Base-by-base conservation (phyloP, 176 grass and related monocot genomes). In the Cymbopogon citratus region DNA sequence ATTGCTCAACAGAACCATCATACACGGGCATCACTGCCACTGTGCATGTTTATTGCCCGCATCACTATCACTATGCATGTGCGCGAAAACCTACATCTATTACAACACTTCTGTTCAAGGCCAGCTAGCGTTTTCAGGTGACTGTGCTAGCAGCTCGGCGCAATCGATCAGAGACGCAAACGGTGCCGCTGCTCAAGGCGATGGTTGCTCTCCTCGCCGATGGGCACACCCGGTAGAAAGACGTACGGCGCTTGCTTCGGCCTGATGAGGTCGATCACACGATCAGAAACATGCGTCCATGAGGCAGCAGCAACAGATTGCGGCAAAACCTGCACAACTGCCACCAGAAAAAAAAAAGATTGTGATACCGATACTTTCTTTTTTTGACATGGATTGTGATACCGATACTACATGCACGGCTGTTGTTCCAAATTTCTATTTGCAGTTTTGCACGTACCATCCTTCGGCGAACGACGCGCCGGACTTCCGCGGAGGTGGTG, bases 281-380 rank as follows among this genome's bases (percentile, higher is more conserved):
- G 0, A 63, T 63, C 46, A 81, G 77, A 84, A 85, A 77, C 89
- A 87, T 1, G 77, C 71, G 46, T 91, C 89, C 81, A 91, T 24
- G 26, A 91, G 49, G 72, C 89, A 91, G 76, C 89, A 84, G 44
- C 81, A 87, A 16, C 89, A 91, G 23, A 75, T 62, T 3, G 80
- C 89, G 12, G 76, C 85, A 38, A 87, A 56, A 5, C 81, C 89
- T 18, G 89, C 85, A 18, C 83, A 56, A 5, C 81, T 87, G 76
- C 5, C 24, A 19, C 40, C 12, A 12, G 33, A 72, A 23, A 33
- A 23, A 44, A 44, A 44, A 51, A 51, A 18, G 49, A 51, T 51
- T 5, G 48, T 51, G 48, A 52, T 51, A 51, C 63, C 7, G 45
- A 65, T 18, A 12, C 21, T 64, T 43, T 1, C 16, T 31, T 78